Evolutionary conservation across 2,329 filamentous ascomycete species (phyloP).

Genomic region (Colletotrichum godetiae): DNA sequence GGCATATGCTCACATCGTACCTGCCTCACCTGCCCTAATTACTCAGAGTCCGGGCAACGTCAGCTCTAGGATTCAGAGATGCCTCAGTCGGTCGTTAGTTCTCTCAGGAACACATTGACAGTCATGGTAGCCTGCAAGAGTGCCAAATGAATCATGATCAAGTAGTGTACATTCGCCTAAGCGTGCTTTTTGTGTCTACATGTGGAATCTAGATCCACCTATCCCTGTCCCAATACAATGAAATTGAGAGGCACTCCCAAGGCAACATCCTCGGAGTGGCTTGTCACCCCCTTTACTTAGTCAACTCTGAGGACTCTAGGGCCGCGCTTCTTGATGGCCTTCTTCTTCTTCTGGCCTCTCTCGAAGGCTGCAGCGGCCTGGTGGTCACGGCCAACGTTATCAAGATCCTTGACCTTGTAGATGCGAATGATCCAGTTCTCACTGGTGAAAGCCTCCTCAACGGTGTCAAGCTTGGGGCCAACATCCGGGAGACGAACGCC

Average conservation of each 20-base stretch:
- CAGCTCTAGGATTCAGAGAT: too few species aligned
- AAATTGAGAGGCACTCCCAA: slow-evolving; percentile 17
- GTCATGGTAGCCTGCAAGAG: not conserved
- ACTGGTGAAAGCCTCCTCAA: slow-evolving; percentile 98
- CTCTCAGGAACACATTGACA: not conserved
- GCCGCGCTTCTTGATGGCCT: slow-evolving; percentile 77
- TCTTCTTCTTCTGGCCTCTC: slow-evolving; percentile 87
- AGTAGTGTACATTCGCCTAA: slow-evolving; percentile 49
- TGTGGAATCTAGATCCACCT: slow-evolving; percentile 32
- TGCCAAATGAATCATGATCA: slow-evolving; percentile 17
- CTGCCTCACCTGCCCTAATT: not conserved
- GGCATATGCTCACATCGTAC: not conserved
- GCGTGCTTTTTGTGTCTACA: slow-evolving; percentile 45
- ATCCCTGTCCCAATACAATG: slow-evolving; percentile 32
- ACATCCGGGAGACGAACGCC: slow-evolving; percentile 82
- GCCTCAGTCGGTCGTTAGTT: too few species aligned
- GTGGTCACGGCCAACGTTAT: slow-evolving; percentile 94
- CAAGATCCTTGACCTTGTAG: slow-evolving; percentile 99
- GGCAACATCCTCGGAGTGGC: slow-evolving; percentile 13
- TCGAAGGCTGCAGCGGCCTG: slow-evolving; percentile 76
- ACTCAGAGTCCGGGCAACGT: not conserved
- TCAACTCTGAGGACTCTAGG: slow-evolving; percentile 78
- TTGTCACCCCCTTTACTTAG: slow-evolving; percentile 51
- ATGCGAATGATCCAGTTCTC: slow-evolving; percentile 99
- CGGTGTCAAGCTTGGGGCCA: slow-evolving; percentile 84